These are phyloP conservation scores for Porodaedalea pini DNA, from an alignment of 1,284 basidiomycete species.

Conservation along the genomic window DNA sequence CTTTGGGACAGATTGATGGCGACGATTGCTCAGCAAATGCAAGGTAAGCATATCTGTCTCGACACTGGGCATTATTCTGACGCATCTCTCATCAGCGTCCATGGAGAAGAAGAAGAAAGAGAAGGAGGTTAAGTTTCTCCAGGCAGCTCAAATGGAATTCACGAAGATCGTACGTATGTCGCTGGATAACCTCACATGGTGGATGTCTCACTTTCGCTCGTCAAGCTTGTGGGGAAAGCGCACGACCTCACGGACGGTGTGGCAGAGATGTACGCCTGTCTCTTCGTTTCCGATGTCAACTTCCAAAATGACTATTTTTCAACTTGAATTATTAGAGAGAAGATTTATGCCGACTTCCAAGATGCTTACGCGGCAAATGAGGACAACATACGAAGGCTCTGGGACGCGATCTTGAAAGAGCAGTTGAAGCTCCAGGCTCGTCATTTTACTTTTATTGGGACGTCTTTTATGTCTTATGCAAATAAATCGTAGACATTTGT, in stretches of 20 bases:
- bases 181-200: too few relatives aligned
- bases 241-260: constrained; percentile 11
- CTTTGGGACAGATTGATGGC: constrained; percentile 16
- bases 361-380: constrained; percentile 15
- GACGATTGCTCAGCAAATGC: constrained; percentile 20
- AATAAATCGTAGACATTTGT: neutral
- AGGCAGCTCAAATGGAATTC: constrained; percentile 15
- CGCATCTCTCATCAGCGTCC: constrained; percentile 3
- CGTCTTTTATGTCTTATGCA: neutral
- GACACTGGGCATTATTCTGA: neutral
- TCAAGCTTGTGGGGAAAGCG: constrained; percentile 14
- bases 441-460: neutral
- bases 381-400: constrained; percentile 18
- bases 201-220: neutral
- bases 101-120: constrained; percentile 22
- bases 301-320: neutral
- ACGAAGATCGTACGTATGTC: constrained; percentile 3
- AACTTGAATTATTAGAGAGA: constrained; percentile 9
- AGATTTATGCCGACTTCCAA: constrained; percentile 15
- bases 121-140: constrained; percentile 19
- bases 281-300: neutral
- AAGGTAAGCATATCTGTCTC: constrained; percentile 10
- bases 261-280: constrained; percentile 11
- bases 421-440: constrained; percentile 17
- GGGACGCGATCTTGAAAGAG: constrained; percentile 16